Conservation (phyloP, 2,329 filamentous ascomycete species). For the Ascochyta rabiei region DNA sequence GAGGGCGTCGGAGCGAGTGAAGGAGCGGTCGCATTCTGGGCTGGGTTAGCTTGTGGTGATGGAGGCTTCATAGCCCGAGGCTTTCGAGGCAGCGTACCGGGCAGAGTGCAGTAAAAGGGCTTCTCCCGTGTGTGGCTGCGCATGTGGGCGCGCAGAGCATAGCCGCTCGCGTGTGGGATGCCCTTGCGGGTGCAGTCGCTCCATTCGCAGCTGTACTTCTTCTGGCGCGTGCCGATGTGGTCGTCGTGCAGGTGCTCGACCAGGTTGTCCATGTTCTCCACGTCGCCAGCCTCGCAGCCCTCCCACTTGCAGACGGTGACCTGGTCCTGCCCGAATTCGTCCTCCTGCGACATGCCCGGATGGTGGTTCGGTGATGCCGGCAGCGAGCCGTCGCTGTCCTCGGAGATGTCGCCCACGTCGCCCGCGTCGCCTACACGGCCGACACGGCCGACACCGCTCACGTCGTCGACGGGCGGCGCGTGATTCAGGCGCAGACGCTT, state of each 20-base stretch:
- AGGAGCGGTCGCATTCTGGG: conserved; percentile 89
- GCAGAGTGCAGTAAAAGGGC: conserved; percentile 94
- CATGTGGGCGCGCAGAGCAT: conserved; percentile 97
- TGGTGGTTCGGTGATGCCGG: conserved; percentile 59
- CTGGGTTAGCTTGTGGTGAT: conserved; percentile 47
- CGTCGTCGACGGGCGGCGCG: conserved; percentile 42
- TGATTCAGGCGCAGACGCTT: conserved; percentile 47
- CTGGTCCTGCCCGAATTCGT: conserved; percentile 52
- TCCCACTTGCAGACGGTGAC: conserved; percentile 58
- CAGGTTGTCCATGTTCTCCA: conserved; percentile 59
- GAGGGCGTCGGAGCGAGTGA: conserved; percentile 92
- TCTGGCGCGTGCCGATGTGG: conserved; percentile 90
- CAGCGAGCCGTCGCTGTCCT: conserved; percentile 83
- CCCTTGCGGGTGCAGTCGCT: conserved; percentile 86
- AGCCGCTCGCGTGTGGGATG: conserved; percentile 90
- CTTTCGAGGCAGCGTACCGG: conserved; percentile 66
- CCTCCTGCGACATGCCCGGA: conserved; percentile 50
- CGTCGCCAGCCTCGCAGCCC: conserved; percentile 56
- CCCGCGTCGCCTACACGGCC: conserved; percentile 52
- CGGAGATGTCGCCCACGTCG: conserved; percentile 69
- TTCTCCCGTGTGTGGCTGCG: conserved; percentile 97
- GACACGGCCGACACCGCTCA: conserved; percentile 3
- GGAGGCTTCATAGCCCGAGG: not conserved
- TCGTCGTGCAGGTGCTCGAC: conserved; percentile 73
- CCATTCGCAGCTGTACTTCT: conserved; percentile 99